Conservation (phyloP, 345 rosid species). For the Bretschneidera sinensis region DNA sequence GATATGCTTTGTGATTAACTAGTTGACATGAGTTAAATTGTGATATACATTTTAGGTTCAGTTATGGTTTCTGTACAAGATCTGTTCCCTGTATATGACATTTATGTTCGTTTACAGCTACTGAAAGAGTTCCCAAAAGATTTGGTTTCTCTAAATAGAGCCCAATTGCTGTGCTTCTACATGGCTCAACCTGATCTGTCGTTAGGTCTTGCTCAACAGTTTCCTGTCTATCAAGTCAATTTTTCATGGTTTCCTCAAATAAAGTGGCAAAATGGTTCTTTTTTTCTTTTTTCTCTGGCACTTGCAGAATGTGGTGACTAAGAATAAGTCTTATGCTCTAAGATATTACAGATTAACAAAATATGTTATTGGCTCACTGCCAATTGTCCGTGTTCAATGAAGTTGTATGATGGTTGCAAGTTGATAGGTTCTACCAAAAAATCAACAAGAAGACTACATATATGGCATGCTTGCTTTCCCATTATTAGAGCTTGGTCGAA, state of each 20-base stretch:
- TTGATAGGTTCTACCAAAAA: constrained; percentile 58
- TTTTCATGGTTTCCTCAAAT: background rate
- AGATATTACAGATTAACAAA: no score
- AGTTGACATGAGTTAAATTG: background rate
- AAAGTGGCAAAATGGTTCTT: background rate
- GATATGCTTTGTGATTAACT: background rate
- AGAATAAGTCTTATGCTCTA: background rate
- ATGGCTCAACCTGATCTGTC: constrained; percentile 65
- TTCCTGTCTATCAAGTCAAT: constrained; percentile 20
- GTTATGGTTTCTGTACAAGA: background rate
- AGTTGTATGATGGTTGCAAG: constrained; percentile 4
- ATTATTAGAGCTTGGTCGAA: constrained; percentile 73
- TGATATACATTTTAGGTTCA: background rate
- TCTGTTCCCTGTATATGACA: no score
- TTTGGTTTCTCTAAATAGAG: constrained; percentile 68
- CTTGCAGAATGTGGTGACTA: background rate
- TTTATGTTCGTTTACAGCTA: constrained; percentile 47
- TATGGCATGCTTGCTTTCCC: constrained; percentile 89
- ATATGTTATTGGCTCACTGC: background rate
- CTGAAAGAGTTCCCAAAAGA: constrained; percentile 67
- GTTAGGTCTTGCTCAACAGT: constrained; percentile 64
- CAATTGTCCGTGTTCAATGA: background rate
- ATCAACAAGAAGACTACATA: constrained; percentile 58
- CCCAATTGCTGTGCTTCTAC: constrained; percentile 66
- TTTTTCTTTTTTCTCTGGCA: background rate